These are phyloP conservation scores for Arbutus unedo DNA, from an alignment of 148 eudicot species.

Conservation along the genomic window DNA sequence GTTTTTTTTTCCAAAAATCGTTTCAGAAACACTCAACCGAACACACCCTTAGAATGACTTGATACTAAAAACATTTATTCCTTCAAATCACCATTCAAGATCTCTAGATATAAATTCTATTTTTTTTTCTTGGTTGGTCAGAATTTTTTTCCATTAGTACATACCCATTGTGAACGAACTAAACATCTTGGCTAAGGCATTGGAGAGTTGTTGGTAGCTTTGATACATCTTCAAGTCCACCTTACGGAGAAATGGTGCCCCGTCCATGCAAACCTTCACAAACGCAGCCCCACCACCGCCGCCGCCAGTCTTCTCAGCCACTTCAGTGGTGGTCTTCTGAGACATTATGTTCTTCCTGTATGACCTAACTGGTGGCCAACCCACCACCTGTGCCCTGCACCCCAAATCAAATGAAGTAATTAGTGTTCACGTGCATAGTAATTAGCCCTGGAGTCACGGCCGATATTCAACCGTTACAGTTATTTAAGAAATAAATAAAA, in stretches of 20 bases:
- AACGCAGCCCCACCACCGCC: constrained; percentile 26
- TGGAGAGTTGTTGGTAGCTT: constrained; percentile 54
- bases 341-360: constrained; percentile 44
- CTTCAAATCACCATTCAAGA: too few species aligned
- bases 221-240: constrained; percentile 65
- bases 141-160: background rate
- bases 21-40: too few species aligned
- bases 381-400: constrained; percentile 42
- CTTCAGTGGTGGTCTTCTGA: constrained; percentile 26
- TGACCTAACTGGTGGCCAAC: constrained; percentile 53
- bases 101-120: too few species aligned
- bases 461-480: too few species aligned
- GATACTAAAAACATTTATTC: too few species aligned
- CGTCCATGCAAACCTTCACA: constrained; percentile 69
- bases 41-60: too few species aligned
- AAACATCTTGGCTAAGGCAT: constrained; percentile 70
- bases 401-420: background rate
- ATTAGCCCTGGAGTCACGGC: background rate
- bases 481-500: too few species aligned
- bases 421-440: background rate
- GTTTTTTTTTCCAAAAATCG: too few species aligned
- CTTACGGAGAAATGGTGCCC: constrained; percentile 68
- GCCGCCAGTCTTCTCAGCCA: constrained; percentile 25
- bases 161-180: constrained; percentile 63
- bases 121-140: too few species aligned